Evolutionary conservation across 805 yeast genomes (phyloP), one percentile per base, ranked within the genome.

Genomic region (Teunomyces panamensis): DNA sequence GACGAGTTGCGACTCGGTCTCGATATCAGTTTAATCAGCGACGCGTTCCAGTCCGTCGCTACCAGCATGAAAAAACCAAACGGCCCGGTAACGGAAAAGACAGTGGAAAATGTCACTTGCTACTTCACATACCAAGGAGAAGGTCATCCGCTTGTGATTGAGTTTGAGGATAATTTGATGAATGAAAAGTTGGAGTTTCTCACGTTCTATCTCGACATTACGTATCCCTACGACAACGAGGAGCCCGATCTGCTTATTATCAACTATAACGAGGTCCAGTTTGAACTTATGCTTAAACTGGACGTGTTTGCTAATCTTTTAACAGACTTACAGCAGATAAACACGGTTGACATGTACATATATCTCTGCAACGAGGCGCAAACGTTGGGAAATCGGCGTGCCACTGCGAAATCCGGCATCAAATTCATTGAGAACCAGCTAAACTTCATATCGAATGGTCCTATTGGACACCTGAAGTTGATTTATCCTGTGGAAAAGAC

Each of bases 391-490:
- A 11, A 35, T 6, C 43, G 30, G 11, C 32, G 43, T 16, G 39
- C 42, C 13, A 29, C 37, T 11, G 37, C n/a, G 30, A 42, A 16
- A 14, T 42, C 50, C 8, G 26, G 37, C 14, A 34, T 49, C 32
- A 34, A 32, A 10, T 47, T 49, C 20, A 33, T 36, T 37, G 49
- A 62, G 56, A 70, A 75, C 30, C 74, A 71, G 52, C 63, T 84
- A 41, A 70, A 76, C 24, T 75, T 89, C 45, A 77, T 86, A 4
- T 84, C 94, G 0, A 76, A 74, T 34, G 87, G 92, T 9, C 86
- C 83, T n/a, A 74, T 87, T 41, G 96, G 96, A 0, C 71, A 75
- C 44, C 82, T 88, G 34, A 83, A 85, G 57, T 69, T 88, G 16
- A 73, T 77, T 8, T 74, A 84, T 42, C 96, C 96, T 0, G 77